Evolutionary conservation across 495 filamentous ascomycete species (phyloP).

Genomic region (Penicillium tannophilum): DNA sequence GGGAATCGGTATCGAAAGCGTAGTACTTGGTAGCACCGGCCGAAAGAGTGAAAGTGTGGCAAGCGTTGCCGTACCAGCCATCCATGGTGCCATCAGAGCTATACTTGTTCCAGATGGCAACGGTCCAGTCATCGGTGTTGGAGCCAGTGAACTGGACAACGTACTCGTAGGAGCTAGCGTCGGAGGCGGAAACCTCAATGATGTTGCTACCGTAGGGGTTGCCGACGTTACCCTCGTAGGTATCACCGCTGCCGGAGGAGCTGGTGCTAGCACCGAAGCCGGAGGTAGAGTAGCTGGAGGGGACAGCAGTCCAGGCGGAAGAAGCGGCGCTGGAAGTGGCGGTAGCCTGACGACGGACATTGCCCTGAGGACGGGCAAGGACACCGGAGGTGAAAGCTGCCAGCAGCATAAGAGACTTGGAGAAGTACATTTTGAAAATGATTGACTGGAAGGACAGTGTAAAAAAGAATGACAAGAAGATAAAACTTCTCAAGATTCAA

Average conservation of each 20-base stretch:
- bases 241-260: constrained; percentile 30
- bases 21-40: constrained; percentile 46
- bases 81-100: constrained; percentile 39
- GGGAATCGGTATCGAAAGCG: constrained; percentile 49
- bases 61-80: constrained; percentile 44
- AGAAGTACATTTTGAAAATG: constrained; percentile 36
- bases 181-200: constrained; percentile 38
- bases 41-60: constrained; percentile 43
- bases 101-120: constrained; percentile 58
- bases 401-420: constrained; percentile 42
- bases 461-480: constrained; percentile 29
- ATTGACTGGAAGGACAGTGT: constrained; percentile 12
- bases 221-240: constrained; percentile 52
- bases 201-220: constrained; percentile 57
- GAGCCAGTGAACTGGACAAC: constrained; percentile 48
- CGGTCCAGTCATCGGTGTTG: constrained; percentile 38
- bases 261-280: constrained; percentile 38
- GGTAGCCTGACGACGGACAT: constrained; percentile 32
- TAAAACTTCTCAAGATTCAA: constrained; percentile 19
- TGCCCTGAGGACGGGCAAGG: constrained; percentile 25
- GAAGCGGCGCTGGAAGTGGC: constrained; percentile 8
- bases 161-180: constrained; percentile 46
- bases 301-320: constrained; percentile 25
- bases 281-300: constrained; percentile 26
- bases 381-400: constrained; percentile 36